A percentile compares a stretch with the other conserved stretches of the same genome.
phyloP scores from a whole-genome alignment of 805 yeast genomes.

The Helenozyma rhizophorensis region DNA sequence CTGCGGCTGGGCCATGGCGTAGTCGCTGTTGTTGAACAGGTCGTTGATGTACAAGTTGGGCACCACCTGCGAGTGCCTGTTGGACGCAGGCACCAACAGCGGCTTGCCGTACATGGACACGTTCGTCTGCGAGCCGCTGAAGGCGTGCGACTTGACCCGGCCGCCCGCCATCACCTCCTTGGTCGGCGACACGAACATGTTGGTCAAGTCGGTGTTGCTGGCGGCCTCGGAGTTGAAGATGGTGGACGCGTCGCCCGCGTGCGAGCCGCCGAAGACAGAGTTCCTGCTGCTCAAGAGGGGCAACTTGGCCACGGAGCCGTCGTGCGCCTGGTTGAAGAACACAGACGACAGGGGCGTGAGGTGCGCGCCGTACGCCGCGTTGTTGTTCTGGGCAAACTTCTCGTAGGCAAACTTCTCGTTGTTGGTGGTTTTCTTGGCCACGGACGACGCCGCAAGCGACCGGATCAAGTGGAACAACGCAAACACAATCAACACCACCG shows the following conservation, averaged over 20 bases:
- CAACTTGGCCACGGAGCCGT: conserved; percentile 27
- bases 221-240: conserved; percentile 29
- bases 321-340: conserved; percentile 12
- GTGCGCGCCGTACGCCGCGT: conserved; percentile 23
- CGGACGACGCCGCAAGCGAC: conserved; percentile 45
- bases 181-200: conserved; percentile 75
- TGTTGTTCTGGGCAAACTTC: conserved; percentile 27
- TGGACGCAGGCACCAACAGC: conserved; percentile 15
- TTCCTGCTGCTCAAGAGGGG: conserved; percentile 25
- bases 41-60: conserved; percentile 39
- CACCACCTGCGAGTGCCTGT: conserved; percentile 26
- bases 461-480: conserved; percentile 49
- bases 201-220: conserved; percentile 39
- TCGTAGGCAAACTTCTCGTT: conserved; percentile 30
- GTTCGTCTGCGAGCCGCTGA: conserved; percentile 17
- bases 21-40: conserved; percentile 33
- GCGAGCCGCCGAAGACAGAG: conserved; percentile 20
- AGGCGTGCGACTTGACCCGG: conserved; percentile 25
- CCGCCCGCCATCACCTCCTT: conserved; percentile 60
- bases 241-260: conserved; percentile 31
- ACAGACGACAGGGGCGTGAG: conserved; percentile 1
- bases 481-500: conserved; percentile 50
- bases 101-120: conserved; percentile 16
- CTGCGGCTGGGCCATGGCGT: conserved; percentile 16
- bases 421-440: conserved; percentile 44